Evolutionary conservation across 192 early-diverging fungal species (phyloP).

Genomic region (Chytriomyces sp.): DNA sequence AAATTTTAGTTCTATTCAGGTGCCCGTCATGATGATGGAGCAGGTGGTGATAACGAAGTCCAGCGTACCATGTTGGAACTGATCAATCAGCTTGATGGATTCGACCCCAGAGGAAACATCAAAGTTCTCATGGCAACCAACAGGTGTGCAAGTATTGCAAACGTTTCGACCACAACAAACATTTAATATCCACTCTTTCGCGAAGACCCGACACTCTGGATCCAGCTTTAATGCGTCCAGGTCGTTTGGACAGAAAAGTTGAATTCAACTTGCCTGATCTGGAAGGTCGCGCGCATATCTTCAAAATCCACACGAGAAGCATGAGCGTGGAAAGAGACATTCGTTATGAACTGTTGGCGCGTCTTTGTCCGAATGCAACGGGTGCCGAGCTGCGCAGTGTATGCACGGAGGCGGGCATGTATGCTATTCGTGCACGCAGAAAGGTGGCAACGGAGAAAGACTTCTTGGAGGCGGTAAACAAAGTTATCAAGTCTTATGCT

Average conservation of each 20-base stretch:
- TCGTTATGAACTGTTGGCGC: constrained; percentile 96
- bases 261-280: constrained; percentile 97
- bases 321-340: constrained; percentile 99
- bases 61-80: constrained; percentile 99
- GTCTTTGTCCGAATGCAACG: constrained; percentile 98
- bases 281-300: constrained; percentile 95
- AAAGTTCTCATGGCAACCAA: constrained; percentile 99
- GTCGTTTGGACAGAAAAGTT: constrained; percentile 97
- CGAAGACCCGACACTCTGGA: constrained; percentile 93
- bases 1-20: constrained; percentile 49
- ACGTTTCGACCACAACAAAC: neutral
- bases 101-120: constrained; percentile 99
- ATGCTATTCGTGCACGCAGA: constrained; percentile 96
- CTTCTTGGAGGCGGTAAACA: constrained; percentile 98
- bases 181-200: constrained; percentile 12
- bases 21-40: constrained; percentile 96
- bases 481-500: constrained; percentile 99
- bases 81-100: constrained; percentile 99
- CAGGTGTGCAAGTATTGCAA: constrained; percentile 43
- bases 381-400: constrained; percentile 98
- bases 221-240: constrained; percentile 95
- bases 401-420: constrained; percentile 99
- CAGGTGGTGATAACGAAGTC: constrained; percentile 99
- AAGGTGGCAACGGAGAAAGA: constrained; percentile 99
- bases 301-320: constrained; percentile 97